Base-by-base conservation (phyloP, 2,329 filamentous ascomycete species). In the Hypoxylon sp. region DNA sequence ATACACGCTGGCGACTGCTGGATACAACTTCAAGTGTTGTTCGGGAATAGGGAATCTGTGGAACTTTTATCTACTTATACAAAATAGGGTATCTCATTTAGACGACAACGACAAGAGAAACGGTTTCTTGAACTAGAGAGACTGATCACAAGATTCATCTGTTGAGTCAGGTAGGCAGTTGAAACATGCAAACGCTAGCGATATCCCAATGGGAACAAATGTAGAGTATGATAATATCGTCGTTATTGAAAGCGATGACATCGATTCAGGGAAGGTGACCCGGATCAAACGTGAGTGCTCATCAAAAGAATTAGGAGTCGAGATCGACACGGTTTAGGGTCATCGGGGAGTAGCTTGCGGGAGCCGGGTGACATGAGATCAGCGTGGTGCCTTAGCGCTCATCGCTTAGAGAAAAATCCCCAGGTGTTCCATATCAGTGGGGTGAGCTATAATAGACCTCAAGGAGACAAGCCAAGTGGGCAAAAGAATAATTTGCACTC, bases 301-400 rank as follows among this genome's bases (percentile, higher is more conserved):
- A 59, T 62, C 44, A 65, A 66, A 67, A 66, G 17, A 59, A 68
- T 65, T 65, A 68, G 65, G 62, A 63, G 65, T 68, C 59, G 57
- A 56, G 62, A 68, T 65, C 59, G 54, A 68, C 62, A 59, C 48
- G 62, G 54, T 56, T 59, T 53, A 56, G 44, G 60, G 55, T 54
- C 49, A 46, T 65, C 59, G 65, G 65, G 65, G 65, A 56, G 59
- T 59, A 59, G 62, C 59, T 54, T 71, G 65, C 68, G 68, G 68
- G 64, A 68, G 65, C 65, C 64, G 67, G 68, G 63, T 66, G 67
- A 65, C 62, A 64, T 64, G 56, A 68, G 71, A 74, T 74, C 71
- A 72, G 65, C 70, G 50, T 65, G 62, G 67, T 66, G 65, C 72
- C 71, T 72, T 74, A 73, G 72, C 64, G 68, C 55, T 39, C 63